Conservation (phyloP, 768 basidiomycete genomes). For the Nidularia sp. region DNA sequence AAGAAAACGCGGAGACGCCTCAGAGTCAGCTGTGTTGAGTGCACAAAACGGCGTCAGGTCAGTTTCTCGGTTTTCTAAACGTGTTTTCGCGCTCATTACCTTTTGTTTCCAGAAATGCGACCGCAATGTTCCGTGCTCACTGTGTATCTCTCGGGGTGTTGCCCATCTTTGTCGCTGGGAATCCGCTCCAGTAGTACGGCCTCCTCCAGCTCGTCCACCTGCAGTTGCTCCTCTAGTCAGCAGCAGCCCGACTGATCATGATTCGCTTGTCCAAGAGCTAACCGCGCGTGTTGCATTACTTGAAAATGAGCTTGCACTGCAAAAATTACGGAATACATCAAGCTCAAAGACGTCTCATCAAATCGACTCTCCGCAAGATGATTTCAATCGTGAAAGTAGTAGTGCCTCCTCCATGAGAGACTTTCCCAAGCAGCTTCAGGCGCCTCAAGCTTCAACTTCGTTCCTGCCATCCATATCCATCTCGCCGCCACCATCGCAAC, state of each 20-base stretch:
- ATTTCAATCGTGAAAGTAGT: too few species aligned
- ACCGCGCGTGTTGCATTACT: slow-evolving; percentile 19
- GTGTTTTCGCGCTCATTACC: neutral
- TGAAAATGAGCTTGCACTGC: slow-evolving; percentile 22
- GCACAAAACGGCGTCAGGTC: slow-evolving; percentile 54
- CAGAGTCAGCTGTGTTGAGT: slow-evolving; percentile 52
- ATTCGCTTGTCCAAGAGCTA: slow-evolving; percentile 18
- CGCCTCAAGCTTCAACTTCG: neutral
- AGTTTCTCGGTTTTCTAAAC: slow-evolving; percentile 13
- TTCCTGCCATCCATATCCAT: slow-evolving; percentile 1
- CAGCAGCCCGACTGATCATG: slow-evolving; percentile 1
- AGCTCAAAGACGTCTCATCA: too few species aligned
- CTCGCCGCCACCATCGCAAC: slow-evolving; percentile 7
- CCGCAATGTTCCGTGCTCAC: slow-evolving; percentile 35
- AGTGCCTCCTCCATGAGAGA: too few species aligned
- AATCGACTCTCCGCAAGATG: too few species aligned
- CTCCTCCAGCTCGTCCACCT: slow-evolving; percentile 34
- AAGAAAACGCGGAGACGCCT: slow-evolving; percentile 49
- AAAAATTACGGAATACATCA: too few species aligned
- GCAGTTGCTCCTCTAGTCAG: slow-evolving; percentile 7
- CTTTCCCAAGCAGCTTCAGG: too few species aligned
- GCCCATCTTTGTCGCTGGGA: slow-evolving; percentile 44
- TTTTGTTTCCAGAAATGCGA: slow-evolving; percentile 43
- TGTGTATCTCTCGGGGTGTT: slow-evolving; percentile 33
- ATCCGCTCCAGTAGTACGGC: slow-evolving; percentile 35